Conservation (phyloP, 1,139 yeast genomes). For the Ashbya aceris region DNA sequence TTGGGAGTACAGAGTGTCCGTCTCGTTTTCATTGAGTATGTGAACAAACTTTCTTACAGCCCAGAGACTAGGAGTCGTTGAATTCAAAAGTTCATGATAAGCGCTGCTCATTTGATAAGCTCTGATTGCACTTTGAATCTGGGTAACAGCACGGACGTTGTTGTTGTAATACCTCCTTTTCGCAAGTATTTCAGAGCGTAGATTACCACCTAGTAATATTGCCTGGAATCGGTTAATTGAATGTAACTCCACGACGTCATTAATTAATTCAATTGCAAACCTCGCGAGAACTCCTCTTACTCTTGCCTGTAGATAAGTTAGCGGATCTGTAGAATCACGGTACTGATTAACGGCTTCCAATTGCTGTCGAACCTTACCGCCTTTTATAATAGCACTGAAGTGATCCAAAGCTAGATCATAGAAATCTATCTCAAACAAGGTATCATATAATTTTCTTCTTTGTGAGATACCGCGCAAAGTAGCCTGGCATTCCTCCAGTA, state of each 20-base stretch:
- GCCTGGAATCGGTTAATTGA: conserved; percentile 33
- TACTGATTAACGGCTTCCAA: background rate
- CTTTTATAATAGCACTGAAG: conserved; percentile 41
- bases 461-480: conserved; percentile 20
- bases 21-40: conserved; percentile 62
- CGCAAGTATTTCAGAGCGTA: conserved; percentile 27
- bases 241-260: conserved; percentile 42
- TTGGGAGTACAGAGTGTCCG: conserved; percentile 30
- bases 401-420: conserved; percentile 4
- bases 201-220: conserved; percentile 28
- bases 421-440: background rate
- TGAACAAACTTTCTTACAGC: conserved; percentile 73
- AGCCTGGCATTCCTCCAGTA: conserved; percentile 1
- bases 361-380: conserved; percentile 33
- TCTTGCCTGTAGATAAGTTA: conserved; percentile 32
- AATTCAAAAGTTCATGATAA: conserved; percentile 59
- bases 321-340: conserved; percentile 19
- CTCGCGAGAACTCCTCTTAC: conserved; percentile 43
- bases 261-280: conserved; percentile 39
- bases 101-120: conserved; percentile 64
- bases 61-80: conserved; percentile 66
- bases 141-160: conserved; percentile 51
- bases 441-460: background rate
- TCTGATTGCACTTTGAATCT: conserved; percentile 66
- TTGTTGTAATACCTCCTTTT: conserved; percentile 45